Evolutionary conservation across 345 rosid genomes (phyloP).

Genomic region (Corchorus olitorius): DNA sequence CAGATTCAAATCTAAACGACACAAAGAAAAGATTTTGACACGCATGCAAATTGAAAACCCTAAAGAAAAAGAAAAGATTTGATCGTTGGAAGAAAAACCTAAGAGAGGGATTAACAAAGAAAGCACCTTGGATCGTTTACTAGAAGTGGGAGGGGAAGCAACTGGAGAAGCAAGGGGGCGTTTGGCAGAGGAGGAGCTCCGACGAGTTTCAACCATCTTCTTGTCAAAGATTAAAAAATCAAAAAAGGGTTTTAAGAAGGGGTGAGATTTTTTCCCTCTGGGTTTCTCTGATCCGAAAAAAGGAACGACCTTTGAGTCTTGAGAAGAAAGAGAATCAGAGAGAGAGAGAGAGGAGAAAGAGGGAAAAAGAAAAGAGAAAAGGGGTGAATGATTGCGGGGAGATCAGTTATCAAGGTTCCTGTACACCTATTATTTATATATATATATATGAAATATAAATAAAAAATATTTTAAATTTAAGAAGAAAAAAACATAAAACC

Average conservation of each 20-base stretch:
- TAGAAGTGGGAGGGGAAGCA: slow-evolving; percentile 48
- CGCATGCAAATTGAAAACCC: slow-evolving; percentile 1
- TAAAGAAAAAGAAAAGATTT: not conserved
- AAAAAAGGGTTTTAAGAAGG: slow-evolving; percentile 63
- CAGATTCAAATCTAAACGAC: slow-evolving; percentile 24
- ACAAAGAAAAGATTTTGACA: not conserved
- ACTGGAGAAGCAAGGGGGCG: slow-evolving; percentile 65
- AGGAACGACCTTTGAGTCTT: slow-evolving; percentile 30
- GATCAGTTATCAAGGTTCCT: slow-evolving; percentile 30
- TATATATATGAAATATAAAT: not conserved
- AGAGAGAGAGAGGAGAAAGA: slow-evolving; percentile 15
- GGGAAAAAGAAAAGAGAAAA: slow-evolving; percentile 23
- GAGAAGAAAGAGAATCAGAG: slow-evolving; percentile 21
- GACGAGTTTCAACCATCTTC: slow-evolving; percentile 91
- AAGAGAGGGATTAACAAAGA: slow-evolving; percentile 9
- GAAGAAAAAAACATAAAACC: no score
- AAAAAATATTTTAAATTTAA: no score
- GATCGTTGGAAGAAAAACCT: slow-evolving; percentile 3
- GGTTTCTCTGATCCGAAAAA: slow-evolving; percentile 51
- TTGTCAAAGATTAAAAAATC: slow-evolving; percentile 28
- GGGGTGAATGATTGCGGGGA: slow-evolving; percentile 34
- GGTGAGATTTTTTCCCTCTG: slow-evolving; percentile 39
- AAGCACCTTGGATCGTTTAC: slow-evolving; percentile 80
- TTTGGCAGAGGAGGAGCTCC: slow-evolving; percentile 85
- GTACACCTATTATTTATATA: slow-evolving; percentile 2